These are phyloP conservation scores for Filosporella fistucella DNA, from an alignment of 495 filamentous ascomycete genomes.

Conservation along the genomic window DNA sequence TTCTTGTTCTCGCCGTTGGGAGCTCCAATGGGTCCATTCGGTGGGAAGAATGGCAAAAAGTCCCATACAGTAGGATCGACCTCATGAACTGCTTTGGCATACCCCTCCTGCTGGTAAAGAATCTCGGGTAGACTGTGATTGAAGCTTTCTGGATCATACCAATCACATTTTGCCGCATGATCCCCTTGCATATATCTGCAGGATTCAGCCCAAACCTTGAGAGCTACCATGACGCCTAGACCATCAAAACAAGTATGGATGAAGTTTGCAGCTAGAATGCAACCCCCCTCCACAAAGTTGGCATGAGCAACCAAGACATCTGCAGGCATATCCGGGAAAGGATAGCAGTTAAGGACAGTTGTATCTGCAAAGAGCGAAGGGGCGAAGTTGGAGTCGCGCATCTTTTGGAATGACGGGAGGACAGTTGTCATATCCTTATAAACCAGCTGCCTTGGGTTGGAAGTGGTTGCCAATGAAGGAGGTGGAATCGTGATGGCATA, in stretches of 20 bases:
- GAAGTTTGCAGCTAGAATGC: conserved; percentile 46
- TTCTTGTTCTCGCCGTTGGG: background rate
- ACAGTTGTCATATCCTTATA: conserved; percentile 21
- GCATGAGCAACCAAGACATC: conserved; percentile 29
- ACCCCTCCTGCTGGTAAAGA: conserved; percentile 23
- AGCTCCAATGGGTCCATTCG: conserved; percentile 6
- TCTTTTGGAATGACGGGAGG: conserved; percentile 26
- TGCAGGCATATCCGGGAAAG: conserved; percentile 28
- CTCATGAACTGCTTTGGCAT: conserved; percentile 15
- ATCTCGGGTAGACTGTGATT: conserved; percentile 27
- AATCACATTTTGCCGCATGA: conserved; percentile 25
- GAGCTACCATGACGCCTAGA: conserved; percentile 25
- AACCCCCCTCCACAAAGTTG: conserved; percentile 32
- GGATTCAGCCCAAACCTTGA: conserved; percentile 30
- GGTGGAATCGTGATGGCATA: conserved; percentile 23
- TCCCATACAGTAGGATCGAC: conserved; percentile 25
- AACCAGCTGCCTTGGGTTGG: conserved; percentile 14
- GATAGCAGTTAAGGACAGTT: conserved; percentile 19
- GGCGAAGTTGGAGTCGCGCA: conserved; percentile 22
- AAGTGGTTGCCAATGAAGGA: conserved; percentile 9
- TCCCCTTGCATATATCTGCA: conserved; percentile 32
- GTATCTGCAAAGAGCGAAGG: conserved; percentile 24
- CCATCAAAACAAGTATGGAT: conserved; percentile 45
- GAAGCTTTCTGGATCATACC: conserved; percentile 31
- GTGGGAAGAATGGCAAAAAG: conserved; percentile 19